These are phyloP conservation scores for Claviceps arundinis DNA, from an alignment of 2,329 filamentous ascomycete species.

Conservation along the genomic window DNA sequence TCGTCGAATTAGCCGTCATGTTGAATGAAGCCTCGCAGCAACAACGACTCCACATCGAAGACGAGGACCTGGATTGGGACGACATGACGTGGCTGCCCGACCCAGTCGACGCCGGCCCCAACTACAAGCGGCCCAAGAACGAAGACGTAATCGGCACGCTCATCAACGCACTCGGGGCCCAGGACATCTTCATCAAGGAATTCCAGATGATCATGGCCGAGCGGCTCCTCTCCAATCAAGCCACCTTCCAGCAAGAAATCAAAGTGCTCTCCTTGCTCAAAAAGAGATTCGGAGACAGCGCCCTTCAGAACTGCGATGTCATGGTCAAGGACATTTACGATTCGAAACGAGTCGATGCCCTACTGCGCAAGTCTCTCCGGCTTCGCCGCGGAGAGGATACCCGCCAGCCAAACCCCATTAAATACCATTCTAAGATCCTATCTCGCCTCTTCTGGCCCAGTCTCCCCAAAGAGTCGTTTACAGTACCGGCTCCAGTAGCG, in stretches of 20 bases:
- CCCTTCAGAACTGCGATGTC: constrained; percentile 86
- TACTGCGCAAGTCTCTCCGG: constrained; percentile 39
- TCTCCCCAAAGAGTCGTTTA: constrained; percentile 56
- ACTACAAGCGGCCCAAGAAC: constrained; percentile 79
- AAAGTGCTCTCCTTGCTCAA: constrained; percentile 80
- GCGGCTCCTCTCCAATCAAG: constrained; percentile 54
- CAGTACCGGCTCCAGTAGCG: constrained; percentile 44
- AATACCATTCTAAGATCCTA: constrained; percentile 70
- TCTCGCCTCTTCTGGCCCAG: constrained; percentile 91
- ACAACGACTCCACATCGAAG: constrained; percentile 38
- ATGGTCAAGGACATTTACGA: constrained; percentile 93
- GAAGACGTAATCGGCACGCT: constrained; percentile 88
- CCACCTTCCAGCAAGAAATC: constrained; percentile 63
- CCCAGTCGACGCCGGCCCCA: constrained; percentile 80
- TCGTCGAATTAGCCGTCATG: constrained; percentile 54
- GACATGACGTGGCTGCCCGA: constrained; percentile 91
- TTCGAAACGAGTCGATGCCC: constrained; percentile 58
- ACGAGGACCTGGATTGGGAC: constrained; percentile 71
- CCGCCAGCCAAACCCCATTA: constrained; percentile 11
- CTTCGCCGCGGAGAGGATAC: constrained; percentile 8
- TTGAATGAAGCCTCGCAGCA: constrained; percentile 48
- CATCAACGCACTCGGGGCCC: constrained; percentile 75
- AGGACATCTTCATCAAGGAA: constrained; percentile 88
- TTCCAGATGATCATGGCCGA: constrained; percentile 83
- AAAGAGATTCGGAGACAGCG: constrained; percentile 70